Base-by-base conservation (phyloP, 805 yeast genomes). In the Cyberlindnera lachancei region DNA sequence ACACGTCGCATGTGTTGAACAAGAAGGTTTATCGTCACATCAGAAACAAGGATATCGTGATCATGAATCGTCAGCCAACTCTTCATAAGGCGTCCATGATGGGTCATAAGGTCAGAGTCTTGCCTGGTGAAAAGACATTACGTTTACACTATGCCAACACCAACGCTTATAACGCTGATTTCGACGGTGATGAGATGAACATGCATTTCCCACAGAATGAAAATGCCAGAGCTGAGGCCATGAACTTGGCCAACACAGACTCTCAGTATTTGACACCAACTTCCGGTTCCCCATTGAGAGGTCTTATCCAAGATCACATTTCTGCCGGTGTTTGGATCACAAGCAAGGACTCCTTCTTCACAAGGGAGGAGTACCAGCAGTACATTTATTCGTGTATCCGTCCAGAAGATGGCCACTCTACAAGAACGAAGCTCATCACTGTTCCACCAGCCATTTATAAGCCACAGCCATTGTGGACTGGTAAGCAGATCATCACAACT, bases 121-220 rank as follows among this genome's bases (percentile, higher is more conserved):
- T 92, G 47, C 98, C 97, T 5, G 95, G 95, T 38, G 98, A 92
- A 56, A 92, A 92, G 68, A 94, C 98, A 4, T 67, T 92, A 50
- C 76, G 99, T 55, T 67, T 92, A 59, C 99, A 92, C 59, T 92
- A 92, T 61, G 99, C 99, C 50, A 92, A 92, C 61, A 92, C 98
- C 27, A 96, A 96, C 63, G 96, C 98, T 27, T 92, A 90, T 63
- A 90, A 90, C 59, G 97, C 97, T 24, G 98, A 90, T 73, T 90
- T 92, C 52, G 98, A 90, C 63, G 98, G 98, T 69, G 98, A 90
- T 63, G 98, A 90, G 67, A 90, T 90, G 98, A 90, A 90, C 59
- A 82, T 90, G 96, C 98, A 90, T 64, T 90, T 90, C 70, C 98
- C 98, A 18, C 98, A 90, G 65, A 87, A 84, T 60, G 96, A 90